Evolutionary conservation across 2,329 filamentous ascomycete species (phyloP).

Genomic region (Aspergillus brunneoviolaceus): DNA sequence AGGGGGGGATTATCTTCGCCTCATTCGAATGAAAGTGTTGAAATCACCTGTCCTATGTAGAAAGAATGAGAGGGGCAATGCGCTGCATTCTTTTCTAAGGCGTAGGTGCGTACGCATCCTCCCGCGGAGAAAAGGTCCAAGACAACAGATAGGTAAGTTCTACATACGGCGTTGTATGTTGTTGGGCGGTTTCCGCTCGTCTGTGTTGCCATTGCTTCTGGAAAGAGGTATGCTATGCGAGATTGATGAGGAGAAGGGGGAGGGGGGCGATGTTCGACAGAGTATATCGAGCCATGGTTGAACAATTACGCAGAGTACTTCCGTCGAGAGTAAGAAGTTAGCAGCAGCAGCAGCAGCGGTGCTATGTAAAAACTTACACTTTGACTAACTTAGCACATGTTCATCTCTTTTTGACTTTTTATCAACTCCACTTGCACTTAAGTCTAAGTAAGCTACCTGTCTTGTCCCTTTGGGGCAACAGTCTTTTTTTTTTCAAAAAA

Average conservation of each 20-base stretch:
- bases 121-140: background rate
- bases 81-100: background rate
- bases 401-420: background rate
- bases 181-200: background rate
- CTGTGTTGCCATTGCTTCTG: background rate
- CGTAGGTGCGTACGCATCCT: too few species aligned
- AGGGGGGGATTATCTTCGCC: background rate
- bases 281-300: too few species aligned
- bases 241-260: too few species aligned
- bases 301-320: too few species aligned
- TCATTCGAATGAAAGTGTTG: background rate
- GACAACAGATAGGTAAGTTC: too few species aligned
- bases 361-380: too few species aligned
- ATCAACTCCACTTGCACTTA: background rate
- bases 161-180: too few species aligned
- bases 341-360: background rate
- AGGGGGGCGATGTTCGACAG: too few species aligned
- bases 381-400: background rate
- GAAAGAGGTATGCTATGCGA: too few species aligned
- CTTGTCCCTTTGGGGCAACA: background rate
- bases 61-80: background rate
- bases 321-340: too few species aligned
- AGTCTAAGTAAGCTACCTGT: background rate
- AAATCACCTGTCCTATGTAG: background rate
- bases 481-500: background rate